These are phyloP conservation scores for Coffea humblotiana DNA, from an alignment of 305 asterid species.

Conservation along the genomic window DNA sequence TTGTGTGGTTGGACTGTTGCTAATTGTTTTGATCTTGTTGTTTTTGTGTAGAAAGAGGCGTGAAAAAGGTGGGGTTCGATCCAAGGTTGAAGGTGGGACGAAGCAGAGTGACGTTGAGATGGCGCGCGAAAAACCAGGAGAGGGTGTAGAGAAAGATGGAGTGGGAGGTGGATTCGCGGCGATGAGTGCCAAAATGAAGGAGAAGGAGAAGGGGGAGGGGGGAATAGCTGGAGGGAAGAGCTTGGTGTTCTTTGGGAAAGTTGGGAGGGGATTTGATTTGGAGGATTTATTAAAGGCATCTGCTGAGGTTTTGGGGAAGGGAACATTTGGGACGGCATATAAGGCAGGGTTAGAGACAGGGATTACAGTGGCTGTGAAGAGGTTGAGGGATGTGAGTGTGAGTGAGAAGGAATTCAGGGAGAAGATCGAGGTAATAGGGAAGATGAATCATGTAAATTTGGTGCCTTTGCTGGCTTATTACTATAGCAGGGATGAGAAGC, in stretches of 20 bases:
- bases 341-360: conserved; percentile 75
- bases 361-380: conserved; percentile 65
- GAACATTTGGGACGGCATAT: conserved; percentile 73
- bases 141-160: conserved; percentile 26
- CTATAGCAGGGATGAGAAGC: conserved; percentile 63
- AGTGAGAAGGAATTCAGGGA: conserved; percentile 62
- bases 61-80: conserved; percentile 25
- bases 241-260: conserved; percentile 53
- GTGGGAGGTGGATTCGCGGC: conserved; percentile 32
- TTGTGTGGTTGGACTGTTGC: conserved; percentile 41
- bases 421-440: conserved; percentile 71
- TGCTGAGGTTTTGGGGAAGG: conserved; percentile 93
- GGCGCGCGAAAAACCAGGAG: conserved; percentile 25
- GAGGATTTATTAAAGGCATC: conserved; percentile 83
- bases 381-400: conserved; percentile 66
- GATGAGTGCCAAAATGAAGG: conserved; percentile 31
- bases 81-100: conserved; percentile 19
- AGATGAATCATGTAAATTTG: conserved; percentile 55
- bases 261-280: conserved; percentile 49
- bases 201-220: conserved; percentile 29
- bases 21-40: conserved; percentile 44
- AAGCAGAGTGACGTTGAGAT: conserved; percentile 34
- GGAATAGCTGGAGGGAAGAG: conserved; percentile 40
- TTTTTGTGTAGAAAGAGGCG: conserved; percentile 40
- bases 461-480: conserved; percentile 75